A percentile compares a stretch with the other conserved stretches of the same genome.
Conservation (phyloP, 1,284 basidiomycete genomes). For the Moesziomyces parantarcticus region DNA sequence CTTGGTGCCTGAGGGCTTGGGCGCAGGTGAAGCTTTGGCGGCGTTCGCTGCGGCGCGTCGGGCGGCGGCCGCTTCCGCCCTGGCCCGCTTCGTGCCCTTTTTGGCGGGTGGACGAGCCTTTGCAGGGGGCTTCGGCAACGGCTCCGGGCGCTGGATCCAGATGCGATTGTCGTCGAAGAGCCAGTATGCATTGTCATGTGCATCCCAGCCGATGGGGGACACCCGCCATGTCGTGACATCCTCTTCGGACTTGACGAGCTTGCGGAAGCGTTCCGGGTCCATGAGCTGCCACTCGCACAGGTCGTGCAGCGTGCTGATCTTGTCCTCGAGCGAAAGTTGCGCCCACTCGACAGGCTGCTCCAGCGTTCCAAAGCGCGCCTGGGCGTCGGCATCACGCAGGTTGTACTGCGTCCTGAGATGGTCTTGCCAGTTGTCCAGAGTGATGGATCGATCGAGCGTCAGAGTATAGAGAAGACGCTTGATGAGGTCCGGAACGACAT, state of each 20-base stretch:
- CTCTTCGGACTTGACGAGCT: conserved; percentile 70
- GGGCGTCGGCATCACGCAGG: conserved; percentile 32
- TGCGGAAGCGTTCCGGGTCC: conserved; percentile 71
- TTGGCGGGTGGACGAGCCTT: conserved; percentile 46
- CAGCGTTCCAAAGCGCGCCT: conserved; percentile 47
- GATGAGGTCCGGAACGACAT: conserved; percentile 69
- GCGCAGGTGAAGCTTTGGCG: conserved; percentile 75
- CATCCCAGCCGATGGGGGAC: conserved; percentile 87
- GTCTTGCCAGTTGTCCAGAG: conserved; percentile 58
- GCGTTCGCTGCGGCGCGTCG: conserved; percentile 66
- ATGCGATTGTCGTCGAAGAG: conserved; percentile 85
- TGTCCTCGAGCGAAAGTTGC: conserved; percentile 69
- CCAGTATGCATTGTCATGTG: conserved; percentile 85
- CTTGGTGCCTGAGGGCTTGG: conserved; percentile 66
- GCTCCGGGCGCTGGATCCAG: conserved; percentile 79
- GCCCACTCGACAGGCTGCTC: conserved; percentile 68
- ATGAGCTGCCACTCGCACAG: conserved; percentile 72
- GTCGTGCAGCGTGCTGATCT: conserved; percentile 66
- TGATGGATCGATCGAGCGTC: conserved; percentile 71
- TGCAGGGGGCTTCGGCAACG: conserved; percentile 47
- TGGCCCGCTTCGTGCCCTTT: conserved; percentile 43
- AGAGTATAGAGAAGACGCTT: conserved; percentile 70
- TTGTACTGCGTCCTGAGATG: conserved; percentile 49
- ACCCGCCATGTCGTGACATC: conserved; percentile 72
- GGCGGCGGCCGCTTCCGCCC: conserved; percentile 44